Percentiles rank a stretch among this genome's conserved stretches.
Conservation (phyloP, 2,329 filamentous ascomycete species). For the Zopfia rhizophila region DNA sequence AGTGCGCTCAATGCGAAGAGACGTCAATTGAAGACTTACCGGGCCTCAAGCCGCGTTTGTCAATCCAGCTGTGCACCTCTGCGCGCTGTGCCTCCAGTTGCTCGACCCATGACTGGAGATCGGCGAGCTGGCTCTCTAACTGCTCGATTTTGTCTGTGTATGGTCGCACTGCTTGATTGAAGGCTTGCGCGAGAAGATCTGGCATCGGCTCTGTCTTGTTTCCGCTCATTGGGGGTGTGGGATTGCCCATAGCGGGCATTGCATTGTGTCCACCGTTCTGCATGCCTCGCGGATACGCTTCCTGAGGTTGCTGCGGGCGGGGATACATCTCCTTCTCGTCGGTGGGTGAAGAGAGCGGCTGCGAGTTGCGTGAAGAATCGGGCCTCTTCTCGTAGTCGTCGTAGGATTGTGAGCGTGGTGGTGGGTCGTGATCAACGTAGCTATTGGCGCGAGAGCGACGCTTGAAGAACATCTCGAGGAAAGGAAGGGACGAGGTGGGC, state of each 20-base stretch:
- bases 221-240: slow-evolving; percentile 33
- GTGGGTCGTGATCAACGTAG: slow-evolving; percentile 60
- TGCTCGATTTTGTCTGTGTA: slow-evolving; percentile 65
- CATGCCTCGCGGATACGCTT: slow-evolving; percentile 33
- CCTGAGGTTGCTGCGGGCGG: slow-evolving; percentile 55
- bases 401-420: slow-evolving; percentile 52
- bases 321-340: slow-evolving; percentile 57
- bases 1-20: neutral
- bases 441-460: slow-evolving; percentile 58
- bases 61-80: slow-evolving; percentile 65
- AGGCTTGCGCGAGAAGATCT: slow-evolving; percentile 62
- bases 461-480: slow-evolving; percentile 60
- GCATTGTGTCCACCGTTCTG: slow-evolving; percentile 23
- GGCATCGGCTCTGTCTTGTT: slow-evolving; percentile 56
- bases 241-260: slow-evolving; percentile 32
- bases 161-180: slow-evolving; percentile 63
- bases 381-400: slow-evolving; percentile 54
- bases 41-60: slow-evolving; percentile 64
- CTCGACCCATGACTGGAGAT: slow-evolving; percentile 62
- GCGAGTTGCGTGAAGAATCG: slow-evolving; percentile 50
- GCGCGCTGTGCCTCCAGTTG: slow-evolving; percentile 62
- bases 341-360: slow-evolving; percentile 34
- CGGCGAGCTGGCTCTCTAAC: slow-evolving; percentile 62
- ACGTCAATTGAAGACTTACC: slow-evolving; percentile 49
- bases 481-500: slow-evolving; percentile 28